Evolutionary conservation across 2,329 filamentous ascomycete species (phyloP).

Genomic region (Pyrenophora seminiperda): DNA sequence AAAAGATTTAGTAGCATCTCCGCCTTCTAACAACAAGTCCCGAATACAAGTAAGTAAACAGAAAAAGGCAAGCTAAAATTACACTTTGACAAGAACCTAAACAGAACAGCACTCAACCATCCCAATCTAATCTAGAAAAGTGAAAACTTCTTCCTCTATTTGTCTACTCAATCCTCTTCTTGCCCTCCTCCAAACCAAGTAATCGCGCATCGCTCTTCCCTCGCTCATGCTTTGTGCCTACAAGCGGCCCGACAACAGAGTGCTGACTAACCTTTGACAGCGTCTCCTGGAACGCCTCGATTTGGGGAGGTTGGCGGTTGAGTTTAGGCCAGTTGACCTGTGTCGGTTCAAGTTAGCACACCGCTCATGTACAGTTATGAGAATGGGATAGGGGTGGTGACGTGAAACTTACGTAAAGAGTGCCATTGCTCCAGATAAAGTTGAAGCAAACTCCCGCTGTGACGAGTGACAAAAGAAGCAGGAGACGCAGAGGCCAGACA

Average conservation of each 20-base stretch:
- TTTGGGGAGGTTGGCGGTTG: slow-evolving; percentile 83
- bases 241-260: slow-evolving; percentile 75
- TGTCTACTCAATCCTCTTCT: slow-evolving; percentile 90
- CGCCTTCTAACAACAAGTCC: too few species aligned
- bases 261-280: slow-evolving; percentile 82
- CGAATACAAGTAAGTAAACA: background rate
- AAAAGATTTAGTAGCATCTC: too few species aligned
- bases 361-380: too few species aligned
- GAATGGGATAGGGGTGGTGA: background rate
- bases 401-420: slow-evolving; percentile 80
- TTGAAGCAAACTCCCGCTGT: slow-evolving; percentile 72
- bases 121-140: background rate
- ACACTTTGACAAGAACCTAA: too few species aligned
- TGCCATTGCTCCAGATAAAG: slow-evolving; percentile 84
- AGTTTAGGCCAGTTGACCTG: slow-evolving; percentile 99
- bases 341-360: background rate
- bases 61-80: background rate
- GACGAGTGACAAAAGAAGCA: slow-evolving; percentile 76
- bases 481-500: slow-evolving; percentile 80
- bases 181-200: slow-evolving; percentile 90
- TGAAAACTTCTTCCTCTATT: background rate
- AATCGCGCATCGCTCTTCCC: slow-evolving; percentile 82
- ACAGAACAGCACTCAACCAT: too few species aligned
- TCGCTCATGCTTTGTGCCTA: slow-evolving; percentile 71
- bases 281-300: slow-evolving; percentile 87